These are phyloP conservation scores for Takashimella koratensis DNA, from an alignment of 1,284 basidiomycete species.

Conservation along the genomic window DNA sequence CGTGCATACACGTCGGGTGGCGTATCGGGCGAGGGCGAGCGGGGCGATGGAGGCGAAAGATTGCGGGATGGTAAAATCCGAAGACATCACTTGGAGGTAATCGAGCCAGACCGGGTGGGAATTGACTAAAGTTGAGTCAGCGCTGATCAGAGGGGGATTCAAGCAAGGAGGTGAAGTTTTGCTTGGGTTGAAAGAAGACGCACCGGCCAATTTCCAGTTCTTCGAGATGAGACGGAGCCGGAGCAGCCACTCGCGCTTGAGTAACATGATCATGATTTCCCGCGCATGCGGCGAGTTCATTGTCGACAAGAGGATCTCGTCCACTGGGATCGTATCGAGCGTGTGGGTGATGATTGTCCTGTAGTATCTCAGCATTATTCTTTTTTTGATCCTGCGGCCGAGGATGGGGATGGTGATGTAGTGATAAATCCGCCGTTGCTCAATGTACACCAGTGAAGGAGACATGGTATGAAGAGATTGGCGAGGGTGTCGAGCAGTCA, in stretches of 20 bases:
- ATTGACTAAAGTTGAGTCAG: background rate
- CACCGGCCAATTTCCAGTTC: background rate
- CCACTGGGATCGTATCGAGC: background rate
- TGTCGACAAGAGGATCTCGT: background rate
- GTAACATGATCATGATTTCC: background rate
- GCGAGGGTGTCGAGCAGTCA: too few species aligned
- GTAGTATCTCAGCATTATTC: background rate
- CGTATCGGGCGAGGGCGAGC: background rate
- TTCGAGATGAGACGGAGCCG: background rate
- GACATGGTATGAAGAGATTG: too few species aligned
- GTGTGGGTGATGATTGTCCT: background rate
- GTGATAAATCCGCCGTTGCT: too few species aligned
- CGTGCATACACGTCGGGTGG: background rate
- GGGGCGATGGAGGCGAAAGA: background rate
- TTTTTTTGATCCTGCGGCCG: background rate
- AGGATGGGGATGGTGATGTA: background rate
- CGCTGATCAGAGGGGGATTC: too few species aligned
- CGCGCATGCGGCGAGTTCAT: background rate
- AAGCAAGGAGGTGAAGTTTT: background rate
- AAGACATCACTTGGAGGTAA: background rate
- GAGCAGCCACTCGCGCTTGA: background rate
- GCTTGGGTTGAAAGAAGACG: background rate
- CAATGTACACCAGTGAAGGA: too few species aligned
- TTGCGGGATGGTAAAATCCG: background rate
- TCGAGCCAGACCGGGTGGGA: background rate